Evolutionary conservation across 2,329 filamentous ascomycete genomes (phyloP).

Genomic region (Nigrospora oryzae): DNA sequence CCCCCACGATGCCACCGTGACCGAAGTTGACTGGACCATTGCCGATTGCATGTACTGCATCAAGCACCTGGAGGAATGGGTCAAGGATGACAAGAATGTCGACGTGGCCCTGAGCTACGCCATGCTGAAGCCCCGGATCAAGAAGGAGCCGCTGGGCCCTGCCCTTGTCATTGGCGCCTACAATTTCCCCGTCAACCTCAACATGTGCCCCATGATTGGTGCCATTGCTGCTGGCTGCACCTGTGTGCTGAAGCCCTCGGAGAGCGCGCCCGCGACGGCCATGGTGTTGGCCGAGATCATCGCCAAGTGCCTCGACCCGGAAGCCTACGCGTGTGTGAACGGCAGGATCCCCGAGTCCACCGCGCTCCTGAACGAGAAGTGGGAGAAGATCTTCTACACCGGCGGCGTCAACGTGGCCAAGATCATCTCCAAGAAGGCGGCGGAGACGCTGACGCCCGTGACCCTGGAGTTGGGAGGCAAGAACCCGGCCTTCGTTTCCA

Average conservation of each 20-base stretch:
- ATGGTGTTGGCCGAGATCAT: constrained; percentile 75
- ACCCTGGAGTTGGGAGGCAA: constrained; percentile 82
- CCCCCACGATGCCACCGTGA: constrained; percentile 61
- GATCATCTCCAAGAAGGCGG: constrained; percentile 84
- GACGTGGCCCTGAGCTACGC: constrained; percentile 63
- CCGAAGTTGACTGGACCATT: constrained; percentile 70
- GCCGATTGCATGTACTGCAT: constrained; percentile 74
- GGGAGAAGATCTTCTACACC: constrained; percentile 98
- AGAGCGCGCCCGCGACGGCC: constrained; percentile 67
- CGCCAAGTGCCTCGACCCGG: constrained; percentile 65
- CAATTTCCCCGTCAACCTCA: constrained; percentile 87
- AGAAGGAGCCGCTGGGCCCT: constrained; percentile 80
- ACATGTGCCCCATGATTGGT: constrained; percentile 70
- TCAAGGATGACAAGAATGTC: constrained; percentile 67
- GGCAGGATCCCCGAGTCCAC: constrained; percentile 75
- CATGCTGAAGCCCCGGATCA: constrained; percentile 64
- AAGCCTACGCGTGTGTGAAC: constrained; percentile 71
- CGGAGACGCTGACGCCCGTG: constrained; percentile 79
- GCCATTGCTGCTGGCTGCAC: constrained; percentile 92
- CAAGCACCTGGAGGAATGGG: constrained; percentile 72
- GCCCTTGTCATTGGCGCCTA: constrained; percentile 84
- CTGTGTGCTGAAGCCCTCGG: constrained; percentile 83
- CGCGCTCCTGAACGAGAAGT: constrained; percentile 76
- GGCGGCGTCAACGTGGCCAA: constrained; percentile 71
- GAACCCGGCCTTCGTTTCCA: constrained; percentile 89